Percentiles rank a stretch among this genome's conserved stretches.
Conservation (phyloP, 2,329 filamentous ascomycete genomes). For the Podosphaera fusca region DNA sequence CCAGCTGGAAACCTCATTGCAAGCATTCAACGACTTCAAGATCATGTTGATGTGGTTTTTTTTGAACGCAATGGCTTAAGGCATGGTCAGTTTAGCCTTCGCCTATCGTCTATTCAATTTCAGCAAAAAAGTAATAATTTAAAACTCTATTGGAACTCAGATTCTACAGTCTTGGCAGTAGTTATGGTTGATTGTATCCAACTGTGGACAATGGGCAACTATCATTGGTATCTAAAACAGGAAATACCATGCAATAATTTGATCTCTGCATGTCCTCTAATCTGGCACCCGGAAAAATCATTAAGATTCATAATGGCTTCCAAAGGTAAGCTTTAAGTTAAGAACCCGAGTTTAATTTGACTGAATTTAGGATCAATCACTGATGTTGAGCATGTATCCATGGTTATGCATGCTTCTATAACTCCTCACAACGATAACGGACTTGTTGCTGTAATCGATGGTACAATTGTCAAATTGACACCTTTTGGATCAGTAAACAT, state of each 20-base stretch:
- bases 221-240: conserved; percentile 95
- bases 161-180: conserved; percentile 81
- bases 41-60: conserved; percentile 64
- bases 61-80: conserved; percentile 93
- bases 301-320: conserved; percentile 39
- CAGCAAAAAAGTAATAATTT: conserved; percentile 33
- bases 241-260: conserved; percentile 33
- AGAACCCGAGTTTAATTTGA: not conserved
- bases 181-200: conserved; percentile 53
- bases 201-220: conserved; percentile 92
- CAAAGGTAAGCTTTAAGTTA: conserved; percentile 19
- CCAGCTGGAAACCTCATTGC: conserved; percentile 79
- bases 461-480: conserved; percentile 56
- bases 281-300: conserved; percentile 75
- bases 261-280: conserved; percentile 15
- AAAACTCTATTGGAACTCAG: conserved; percentile 62
- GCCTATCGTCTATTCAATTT: conserved; percentile 35
- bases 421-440: conserved; percentile 54
- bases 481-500: conserved; percentile 66
- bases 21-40: conserved; percentile 49
- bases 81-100: conserved; percentile 82
- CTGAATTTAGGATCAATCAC: conserved; percentile 18
- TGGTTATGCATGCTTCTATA: conserved; percentile 44
- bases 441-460: conserved; percentile 65
- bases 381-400: conserved; percentile 43